Base-by-base conservation (phyloP, 140 eudicot species). In the Erigeron philadelphicus region DNA sequence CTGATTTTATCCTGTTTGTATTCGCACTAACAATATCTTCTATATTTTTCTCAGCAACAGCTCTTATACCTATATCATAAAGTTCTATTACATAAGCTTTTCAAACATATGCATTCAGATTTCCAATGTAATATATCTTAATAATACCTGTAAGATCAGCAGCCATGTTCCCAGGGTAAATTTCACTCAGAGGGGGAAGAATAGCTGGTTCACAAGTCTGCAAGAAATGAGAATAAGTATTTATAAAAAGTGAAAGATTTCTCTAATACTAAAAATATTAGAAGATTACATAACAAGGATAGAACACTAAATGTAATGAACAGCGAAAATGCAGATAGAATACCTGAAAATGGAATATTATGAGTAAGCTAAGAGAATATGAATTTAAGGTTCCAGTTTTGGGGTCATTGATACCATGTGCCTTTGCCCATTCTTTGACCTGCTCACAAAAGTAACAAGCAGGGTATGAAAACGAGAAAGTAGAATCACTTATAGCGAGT, bases 341-440 rank as follows among this genome's bases (percentile, higher is more conserved):
- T 60, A 93, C 98, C 96, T 93, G 98, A 76, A 93, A 83, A 83
- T 93, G 98, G 80, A 86, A 93, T 61, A 93, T 70, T 12, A 93
- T 73, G 55, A 93, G 89, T 72, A 93, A 79, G 71, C 94, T 84
- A 59, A 93, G 83, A 42, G 92, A 84, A 78, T 93, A 89, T 15
- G 98, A 93, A 68, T 93, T 93, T 50, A 93, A 80, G 23, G 90
- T 77, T 72, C 98, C 98, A 52, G 83, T 64, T 80, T 85, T 89
- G 25, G 98, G 78, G 61, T 89, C 91, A 70, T 93, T 93, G 46
- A 93, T 89, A 70, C 81, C 81, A 55, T 88, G 87, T 60, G 96
- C 82, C 64, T 89, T 92, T 68, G 98, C 96, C 98, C 98, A 92
- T 78, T 93, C 98, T 78, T 93, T 93, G 13, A 87, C 94, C 98